Conservation (phyloP, 2,329 filamentous ascomycete species). For the Aspergillus tanneri region DNA sequence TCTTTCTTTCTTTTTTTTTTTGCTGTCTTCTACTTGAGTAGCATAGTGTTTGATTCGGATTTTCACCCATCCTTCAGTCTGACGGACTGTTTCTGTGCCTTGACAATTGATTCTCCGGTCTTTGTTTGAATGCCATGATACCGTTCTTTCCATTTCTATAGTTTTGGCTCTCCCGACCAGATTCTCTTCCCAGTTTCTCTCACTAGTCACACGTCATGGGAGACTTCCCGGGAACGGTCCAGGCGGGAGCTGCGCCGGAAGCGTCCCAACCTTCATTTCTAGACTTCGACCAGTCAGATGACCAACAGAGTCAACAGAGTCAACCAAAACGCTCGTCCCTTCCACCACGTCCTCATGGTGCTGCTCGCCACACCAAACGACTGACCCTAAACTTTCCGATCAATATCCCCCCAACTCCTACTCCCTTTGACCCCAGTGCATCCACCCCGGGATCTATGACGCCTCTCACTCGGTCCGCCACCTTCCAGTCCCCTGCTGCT, state of each 20-base stretch:
- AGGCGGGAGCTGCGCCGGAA: slow-evolving; percentile 30
- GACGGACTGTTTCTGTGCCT: not conserved
- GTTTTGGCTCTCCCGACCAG: not conserved
- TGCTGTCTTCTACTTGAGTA: not conserved
- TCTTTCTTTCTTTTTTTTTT: not conserved
- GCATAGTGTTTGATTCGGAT: not conserved
- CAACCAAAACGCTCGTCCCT: slow-evolving; percentile 35
- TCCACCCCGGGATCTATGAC: slow-evolving; percentile 36
- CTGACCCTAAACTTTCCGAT: slow-evolving; percentile 50
- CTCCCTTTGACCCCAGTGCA: slow-evolving; percentile 22
- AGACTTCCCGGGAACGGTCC: slow-evolving; percentile 32
- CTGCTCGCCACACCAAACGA: slow-evolving; percentile 45
- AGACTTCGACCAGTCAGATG: not conserved
- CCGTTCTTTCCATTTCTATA: slow-evolving; percentile 5
- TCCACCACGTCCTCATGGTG: slow-evolving; percentile 33
- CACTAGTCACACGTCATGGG: slow-evolving; percentile 31
- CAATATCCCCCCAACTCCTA: slow-evolving; percentile 32
- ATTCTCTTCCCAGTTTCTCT: slow-evolving; percentile 18
- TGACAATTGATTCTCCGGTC: not conserved
- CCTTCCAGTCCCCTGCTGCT: slow-evolving; percentile 30
- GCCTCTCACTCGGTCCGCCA: slow-evolving; percentile 33
- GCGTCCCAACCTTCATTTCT: slow-evolving; percentile 25
- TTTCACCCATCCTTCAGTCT: not conserved
- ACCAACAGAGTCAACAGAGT: slow-evolving; percentile 13
- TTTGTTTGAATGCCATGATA: slow-evolving; percentile 18